Evolutionary conservation across 2,329 filamentous ascomycete genomes (phyloP).

Genomic region (Cryphonectria japonica): DNA sequence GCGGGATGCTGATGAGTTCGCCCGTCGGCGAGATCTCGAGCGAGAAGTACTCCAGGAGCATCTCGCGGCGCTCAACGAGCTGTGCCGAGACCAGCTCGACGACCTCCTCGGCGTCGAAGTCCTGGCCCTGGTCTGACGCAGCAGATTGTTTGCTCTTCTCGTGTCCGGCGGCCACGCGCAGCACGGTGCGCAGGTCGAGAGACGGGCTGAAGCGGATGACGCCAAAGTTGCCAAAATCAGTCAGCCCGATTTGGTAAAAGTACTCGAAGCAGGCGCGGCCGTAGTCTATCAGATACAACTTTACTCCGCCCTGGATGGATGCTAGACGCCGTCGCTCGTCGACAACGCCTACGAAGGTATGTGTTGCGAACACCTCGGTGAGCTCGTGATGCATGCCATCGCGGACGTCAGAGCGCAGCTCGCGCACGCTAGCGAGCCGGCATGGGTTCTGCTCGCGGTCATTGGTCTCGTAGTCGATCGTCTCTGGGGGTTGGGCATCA

Average conservation of each 20-base stretch:
- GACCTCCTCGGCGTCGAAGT: conserved; percentile 69
- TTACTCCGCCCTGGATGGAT: conserved; percentile 92
- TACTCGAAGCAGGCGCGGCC: conserved; percentile 84
- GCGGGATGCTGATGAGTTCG: conserved; percentile 76
- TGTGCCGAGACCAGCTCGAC: conserved; percentile 68
- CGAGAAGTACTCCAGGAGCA: conserved; percentile 92
- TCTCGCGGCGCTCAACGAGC: conserved; percentile 76
- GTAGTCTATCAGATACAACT: conserved; percentile 91
- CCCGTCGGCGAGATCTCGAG: conserved; percentile 80
- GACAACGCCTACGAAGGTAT: conserved; percentile 92
- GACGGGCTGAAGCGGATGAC: conserved; percentile 78
- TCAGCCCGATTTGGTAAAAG: conserved; percentile 93
- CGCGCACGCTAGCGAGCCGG: conserved; percentile 81
- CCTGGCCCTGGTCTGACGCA: conserved; percentile 46
- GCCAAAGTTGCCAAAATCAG: conserved; percentile 95
- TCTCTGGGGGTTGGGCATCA: conserved; percentile 44
- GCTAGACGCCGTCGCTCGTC: conserved; percentile 84
- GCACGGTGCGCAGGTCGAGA: conserved; percentile 70
- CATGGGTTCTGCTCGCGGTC: conserved; percentile 72
- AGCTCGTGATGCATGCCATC: conserved; percentile 82
- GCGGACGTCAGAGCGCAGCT: conserved; percentile 79
- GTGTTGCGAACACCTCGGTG: conserved; percentile 82
- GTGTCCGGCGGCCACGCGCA: conserved; percentile 72
- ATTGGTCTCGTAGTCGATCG: conserved; percentile 68
- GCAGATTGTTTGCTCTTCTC: conserved; percentile 57